A percentile compares a stretch with the other conserved stretches of the same genome.
phyloP scores from a whole-genome alignment of 805 yeast genomes.

The Cyberlindnera veronae region DNA sequence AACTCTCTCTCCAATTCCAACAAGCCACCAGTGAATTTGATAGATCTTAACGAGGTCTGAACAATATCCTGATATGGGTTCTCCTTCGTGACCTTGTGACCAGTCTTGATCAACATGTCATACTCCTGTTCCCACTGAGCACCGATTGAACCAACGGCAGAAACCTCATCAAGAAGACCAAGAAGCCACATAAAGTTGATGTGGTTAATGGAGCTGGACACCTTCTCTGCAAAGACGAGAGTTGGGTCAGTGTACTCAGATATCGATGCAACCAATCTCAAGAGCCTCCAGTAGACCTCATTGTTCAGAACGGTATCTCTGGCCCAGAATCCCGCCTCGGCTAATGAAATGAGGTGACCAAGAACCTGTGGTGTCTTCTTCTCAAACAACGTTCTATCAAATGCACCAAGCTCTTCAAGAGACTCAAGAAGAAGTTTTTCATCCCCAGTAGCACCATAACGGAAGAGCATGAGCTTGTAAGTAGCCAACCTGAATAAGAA shows the following conservation, averaged over 20 bases:
- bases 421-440: slow-evolving; percentile 3
- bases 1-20: slow-evolving; percentile 33
- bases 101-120: slow-evolving; percentile 41
- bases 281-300: slow-evolving; percentile 51
- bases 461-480: slow-evolving; percentile 46
- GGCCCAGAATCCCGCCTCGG: neutral
- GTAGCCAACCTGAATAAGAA: slow-evolving; percentile 42
- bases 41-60: slow-evolving; percentile 56
- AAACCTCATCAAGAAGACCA: slow-evolving; percentile 73
- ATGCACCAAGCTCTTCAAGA: slow-evolving; percentile 11
- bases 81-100: slow-evolving; percentile 40
- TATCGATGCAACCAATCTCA: slow-evolving; percentile 46
- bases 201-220: slow-evolving; percentile 39
- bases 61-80: slow-evolving; percentile 54
- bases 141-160: slow-evolving; percentile 78
- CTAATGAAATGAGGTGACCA: slow-evolving; percentile 14
- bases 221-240: slow-evolving; percentile 43
- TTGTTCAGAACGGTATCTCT: slow-evolving; percentile 42
- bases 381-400: slow-evolving; percentile 19
- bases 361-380: slow-evolving; percentile 18
- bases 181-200: slow-evolving; percentile 60
- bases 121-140: slow-evolving; percentile 70
- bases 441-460: neutral
- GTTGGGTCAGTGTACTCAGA: slow-evolving; percentile 41
- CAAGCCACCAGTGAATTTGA: slow-evolving; percentile 55